Base-by-base conservation (phyloP, 441 rosid species). In the Cnidoscolus chayamansa region DNA sequence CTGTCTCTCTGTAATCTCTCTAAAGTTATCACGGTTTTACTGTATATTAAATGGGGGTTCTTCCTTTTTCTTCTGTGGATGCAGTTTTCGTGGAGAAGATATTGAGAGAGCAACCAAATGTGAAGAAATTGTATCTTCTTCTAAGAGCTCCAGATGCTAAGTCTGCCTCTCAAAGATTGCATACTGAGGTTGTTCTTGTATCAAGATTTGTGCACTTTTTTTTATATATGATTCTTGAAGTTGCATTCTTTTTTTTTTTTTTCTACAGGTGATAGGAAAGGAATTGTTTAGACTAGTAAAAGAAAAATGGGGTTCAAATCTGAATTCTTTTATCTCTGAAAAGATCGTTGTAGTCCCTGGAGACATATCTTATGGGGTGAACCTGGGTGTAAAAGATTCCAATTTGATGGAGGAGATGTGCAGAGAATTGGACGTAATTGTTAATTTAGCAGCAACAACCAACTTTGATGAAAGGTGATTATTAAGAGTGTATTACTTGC, bases 371-470 rank as follows among this genome's bases (percentile, higher is more conserved):
- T 15, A 45, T 10, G 84, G 65, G 7, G 86, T 82, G 66, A 86
- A 85, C 47, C 68, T 94, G 76, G 98, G 97, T 20, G 47, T 92
- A 35, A 74, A 77, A 55, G 90, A 85, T 73, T 49, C 81, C 15
- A 73, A 67, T 64, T 74, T 92, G 68, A 71, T 74, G 45, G 81
- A 87, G 53, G 82, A 74, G 60, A 85, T 92, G 89, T 77, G 66
- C 76, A 85, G 59, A 32, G 86, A 87, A 65, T 64, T 90, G n/a
- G 95, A 94, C 63, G 76, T 79, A 49, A 74, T 84, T 3, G 75
- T 92, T 50, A 94, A 94, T 78, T 76, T 90, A 32, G 98, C 97
- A 53, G 98, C 97, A 19, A 88, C 94, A 0, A 92, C 97, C 65
- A 92, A 80, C 70, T 94, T 92, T 25, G 94, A 94, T 76, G 97